phyloP scores from a whole-genome alignment of 2,329 filamentous ascomycete species.

The Venturia effusa region DNA sequence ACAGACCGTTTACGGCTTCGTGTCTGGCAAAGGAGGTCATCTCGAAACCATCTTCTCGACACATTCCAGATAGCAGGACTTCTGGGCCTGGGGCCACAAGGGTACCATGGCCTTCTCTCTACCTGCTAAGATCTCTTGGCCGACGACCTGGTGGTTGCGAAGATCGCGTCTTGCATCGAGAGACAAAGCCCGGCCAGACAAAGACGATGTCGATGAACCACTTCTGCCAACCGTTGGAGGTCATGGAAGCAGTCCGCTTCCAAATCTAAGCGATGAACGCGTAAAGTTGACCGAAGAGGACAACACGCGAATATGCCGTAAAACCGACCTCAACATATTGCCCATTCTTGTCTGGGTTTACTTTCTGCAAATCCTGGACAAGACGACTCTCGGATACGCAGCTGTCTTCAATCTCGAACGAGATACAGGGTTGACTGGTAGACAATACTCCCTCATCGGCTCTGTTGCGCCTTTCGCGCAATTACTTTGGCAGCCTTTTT shows the following conservation, averaged over 20 bases:
- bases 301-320: slow-evolving; percentile 46
- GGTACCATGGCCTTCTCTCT: neutral
- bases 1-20: neutral
- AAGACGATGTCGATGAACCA: neutral
- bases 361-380: slow-evolving; percentile 42
- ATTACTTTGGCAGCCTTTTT: slow-evolving; percentile 50
- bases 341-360: slow-evolving; percentile 47
- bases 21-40: neutral
- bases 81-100: neutral
- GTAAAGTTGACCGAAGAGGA: slow-evolving; percentile 28
- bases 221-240: neutral
- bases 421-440: slow-evolving; percentile 40
- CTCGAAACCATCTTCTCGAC: neutral
- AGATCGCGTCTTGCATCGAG: neutral
- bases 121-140: neutral
- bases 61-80: neutral
- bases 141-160: neutral
- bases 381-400: slow-evolving; percentile 45
- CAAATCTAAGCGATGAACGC: slow-evolving; percentile 16
- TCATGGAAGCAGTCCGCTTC: neutral
- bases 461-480: slow-evolving; percentile 50
- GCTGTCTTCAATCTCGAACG: slow-evolving; percentile 44
- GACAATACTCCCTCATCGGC: slow-evolving; percentile 47
- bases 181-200: neutral
- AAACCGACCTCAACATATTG: slow-evolving; percentile 51